Percentiles rank a stretch among this genome's conserved stretches.
phyloP scores from a whole-genome alignment of 176 grass and related monocot genomes.

The Chrysopogon serrulatus region DNA sequence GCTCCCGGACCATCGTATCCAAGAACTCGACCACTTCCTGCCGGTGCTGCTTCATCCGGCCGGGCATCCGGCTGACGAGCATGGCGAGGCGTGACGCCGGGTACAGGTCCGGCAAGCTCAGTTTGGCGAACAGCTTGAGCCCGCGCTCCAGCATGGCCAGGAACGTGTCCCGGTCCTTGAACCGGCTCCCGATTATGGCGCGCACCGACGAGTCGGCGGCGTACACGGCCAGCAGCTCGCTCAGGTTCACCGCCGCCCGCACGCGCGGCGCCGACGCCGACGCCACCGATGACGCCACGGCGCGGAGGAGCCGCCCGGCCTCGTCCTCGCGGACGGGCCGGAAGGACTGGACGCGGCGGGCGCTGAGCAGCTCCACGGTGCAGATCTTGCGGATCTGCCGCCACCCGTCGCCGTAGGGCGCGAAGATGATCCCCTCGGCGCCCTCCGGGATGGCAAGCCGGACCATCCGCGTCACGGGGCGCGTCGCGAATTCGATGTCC shows the following conservation, averaged over 20 bases:
- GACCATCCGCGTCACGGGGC: background rate
- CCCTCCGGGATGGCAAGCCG: background rate
- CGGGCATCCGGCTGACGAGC: constrained; percentile 13
- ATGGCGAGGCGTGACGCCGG: constrained; percentile 29
- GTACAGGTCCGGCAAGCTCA: constrained; percentile 23
- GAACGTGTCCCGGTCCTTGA: constrained; percentile 19
- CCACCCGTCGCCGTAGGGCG: constrained; percentile 14
- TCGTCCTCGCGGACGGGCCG: constrained; percentile 17
- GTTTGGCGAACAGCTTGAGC: background rate
- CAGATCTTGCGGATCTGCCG: constrained; percentile 14
- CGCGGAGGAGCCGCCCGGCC: background rate
- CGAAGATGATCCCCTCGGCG: constrained; percentile 14
- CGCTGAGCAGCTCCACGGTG: constrained; percentile 21
- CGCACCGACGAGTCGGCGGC: constrained; percentile 4
- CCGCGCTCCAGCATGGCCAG: background rate
- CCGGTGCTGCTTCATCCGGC: background rate
- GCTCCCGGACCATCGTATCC: constrained; percentile 31
- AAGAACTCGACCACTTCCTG: background rate
- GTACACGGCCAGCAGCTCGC: background rate
- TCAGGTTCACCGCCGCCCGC: constrained; percentile 20
- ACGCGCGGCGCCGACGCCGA: background rate
- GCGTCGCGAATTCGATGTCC: constrained; percentile 4
- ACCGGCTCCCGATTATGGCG: constrained; percentile 27
- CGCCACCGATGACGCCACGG: too few species aligned
- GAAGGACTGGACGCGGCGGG: constrained; percentile 21